phyloP scores from a whole-genome alignment of 2,329 filamentous ascomycete species.

The Mariannaea sp. region DNA sequence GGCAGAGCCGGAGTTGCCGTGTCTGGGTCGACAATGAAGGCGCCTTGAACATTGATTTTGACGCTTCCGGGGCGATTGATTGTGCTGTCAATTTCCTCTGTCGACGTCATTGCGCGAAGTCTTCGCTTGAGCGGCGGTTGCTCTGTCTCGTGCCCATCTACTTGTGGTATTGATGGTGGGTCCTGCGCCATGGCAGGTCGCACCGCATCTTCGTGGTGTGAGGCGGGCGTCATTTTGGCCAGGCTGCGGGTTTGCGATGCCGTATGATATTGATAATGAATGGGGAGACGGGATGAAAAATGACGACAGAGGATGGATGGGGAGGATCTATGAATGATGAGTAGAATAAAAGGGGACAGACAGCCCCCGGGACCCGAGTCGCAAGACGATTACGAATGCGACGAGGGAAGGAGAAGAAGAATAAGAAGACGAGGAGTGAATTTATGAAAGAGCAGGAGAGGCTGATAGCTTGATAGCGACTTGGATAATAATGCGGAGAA shows the following conservation, averaged over 20 bases:
- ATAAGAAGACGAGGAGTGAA: neutral
- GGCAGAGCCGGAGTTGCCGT: slow-evolving; percentile 55
- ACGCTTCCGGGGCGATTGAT: slow-evolving; percentile 72
- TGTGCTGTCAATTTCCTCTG: slow-evolving; percentile 63
- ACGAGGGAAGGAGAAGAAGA: neutral
- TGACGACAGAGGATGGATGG: neutral
- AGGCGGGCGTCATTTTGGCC: slow-evolving; percentile 36
- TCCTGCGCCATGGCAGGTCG: slow-evolving; percentile 15
- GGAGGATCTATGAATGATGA: no score
- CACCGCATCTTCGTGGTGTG: slow-evolving; percentile 31
- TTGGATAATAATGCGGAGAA: slow-evolving; percentile 7
- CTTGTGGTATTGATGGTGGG: slow-evolving; percentile 1
- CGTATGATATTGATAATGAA: no score
- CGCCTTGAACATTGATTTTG: slow-evolving; percentile 94
- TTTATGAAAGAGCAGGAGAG: neutral
- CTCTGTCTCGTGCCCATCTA: slow-evolving; percentile 12
- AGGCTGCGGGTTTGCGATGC: no score
- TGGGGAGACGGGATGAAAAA: neutral
- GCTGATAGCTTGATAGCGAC: neutral
- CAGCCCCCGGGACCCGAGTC: no score
- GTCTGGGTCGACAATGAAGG: slow-evolving; percentile 92
- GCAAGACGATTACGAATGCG: neutral
- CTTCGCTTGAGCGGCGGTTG: slow-evolving; percentile 28
- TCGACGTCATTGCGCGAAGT: slow-evolving; percentile 50
- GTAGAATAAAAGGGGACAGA: neutral